Base-by-base conservation (phyloP, 768 basidiomycete genomes). In the Boletus insuetus region DNA sequence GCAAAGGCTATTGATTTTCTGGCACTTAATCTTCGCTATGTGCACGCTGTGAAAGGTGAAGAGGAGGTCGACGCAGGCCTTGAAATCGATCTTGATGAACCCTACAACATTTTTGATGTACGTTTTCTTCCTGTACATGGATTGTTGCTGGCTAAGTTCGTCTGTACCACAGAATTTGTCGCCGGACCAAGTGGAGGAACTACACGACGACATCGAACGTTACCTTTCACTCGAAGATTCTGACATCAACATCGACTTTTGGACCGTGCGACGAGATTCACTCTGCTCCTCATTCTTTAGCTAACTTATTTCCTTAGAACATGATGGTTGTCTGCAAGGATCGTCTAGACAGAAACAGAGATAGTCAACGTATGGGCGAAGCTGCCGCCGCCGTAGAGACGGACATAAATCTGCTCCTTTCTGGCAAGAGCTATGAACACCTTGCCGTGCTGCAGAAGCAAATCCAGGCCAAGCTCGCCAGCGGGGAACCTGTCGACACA, bases 1-100 rank as follows among this genome's bases (percentile, higher is more conserved):
- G 97, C 97, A 3, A 98, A 98, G 68, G 97, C 97, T n/a, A 87
- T 99, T 62, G 97, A 99, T 69, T 98, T 96, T 73, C 74, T 99
- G 58, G 93, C 95, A 44, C 82, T 99, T 65, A 99, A 99, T 69
- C 80, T 99, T 56, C 87, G 92, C 58, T 98, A 98, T 73, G 90
- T 93, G 31, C 86, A 88, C 65, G 85, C 83, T 20, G 77, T 81
- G 26, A 81, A 86, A 32, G 82, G 85, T n/a, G 86, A 89, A 3
- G 84, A 84, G 9, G 80, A 85, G 55, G 94, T 94, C 22, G 92
- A 92, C 54, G 83, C 88, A 43, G 94, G 93, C 26, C 79, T 99
- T 48, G 97, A 99, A 72, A 97, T 98, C 64, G 97, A 99, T 69
- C 80, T 98, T 43, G 97, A 99, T 61, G 97, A 99, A 67, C 97